phyloP scores from a whole-genome alignment of 306 rosid species.

The Alnus glutinosa region DNA sequence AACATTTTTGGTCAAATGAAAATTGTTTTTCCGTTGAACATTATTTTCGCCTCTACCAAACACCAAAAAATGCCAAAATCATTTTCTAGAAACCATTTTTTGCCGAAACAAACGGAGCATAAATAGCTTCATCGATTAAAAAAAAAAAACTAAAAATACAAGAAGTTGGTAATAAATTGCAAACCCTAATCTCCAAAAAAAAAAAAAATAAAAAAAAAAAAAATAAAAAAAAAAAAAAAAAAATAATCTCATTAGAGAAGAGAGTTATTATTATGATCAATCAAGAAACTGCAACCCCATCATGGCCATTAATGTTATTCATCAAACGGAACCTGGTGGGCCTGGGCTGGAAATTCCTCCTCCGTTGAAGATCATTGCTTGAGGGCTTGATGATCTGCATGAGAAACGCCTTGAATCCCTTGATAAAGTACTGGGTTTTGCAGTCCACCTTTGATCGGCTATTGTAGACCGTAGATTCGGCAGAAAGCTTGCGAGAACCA shows the following conservation, averaged over 20 bases:
- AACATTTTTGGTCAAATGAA: too few species aligned
- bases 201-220: neutral
- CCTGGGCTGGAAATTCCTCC: conserved; percentile 28
- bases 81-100: too few species aligned
- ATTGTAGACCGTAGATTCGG: neutral
- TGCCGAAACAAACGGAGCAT: too few species aligned
- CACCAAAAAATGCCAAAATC: too few species aligned
- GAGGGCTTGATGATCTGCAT: conserved; percentile 27
- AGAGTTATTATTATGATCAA: neutral
- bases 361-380: conserved; percentile 19
- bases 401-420: conserved; percentile 20
- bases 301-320: conserved; percentile 2
- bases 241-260: neutral
- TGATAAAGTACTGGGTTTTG: neutral
- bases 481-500: neutral
- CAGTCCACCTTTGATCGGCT: conserved; percentile 5
- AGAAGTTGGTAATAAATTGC: neutral
- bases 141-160: neutral
- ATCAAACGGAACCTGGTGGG: conserved; percentile 37
- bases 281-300: conserved; percentile 22
- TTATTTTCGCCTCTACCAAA: too few species aligned
- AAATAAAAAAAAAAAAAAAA: neutral
- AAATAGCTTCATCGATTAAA: too few species aligned
- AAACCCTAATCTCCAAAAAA: neutral
- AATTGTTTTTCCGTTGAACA: too few species aligned